These are phyloP conservation scores for Hyaloscypha bicolor DNA, from an alignment of 495 filamentous ascomycete species.

Conservation along the genomic window DNA sequence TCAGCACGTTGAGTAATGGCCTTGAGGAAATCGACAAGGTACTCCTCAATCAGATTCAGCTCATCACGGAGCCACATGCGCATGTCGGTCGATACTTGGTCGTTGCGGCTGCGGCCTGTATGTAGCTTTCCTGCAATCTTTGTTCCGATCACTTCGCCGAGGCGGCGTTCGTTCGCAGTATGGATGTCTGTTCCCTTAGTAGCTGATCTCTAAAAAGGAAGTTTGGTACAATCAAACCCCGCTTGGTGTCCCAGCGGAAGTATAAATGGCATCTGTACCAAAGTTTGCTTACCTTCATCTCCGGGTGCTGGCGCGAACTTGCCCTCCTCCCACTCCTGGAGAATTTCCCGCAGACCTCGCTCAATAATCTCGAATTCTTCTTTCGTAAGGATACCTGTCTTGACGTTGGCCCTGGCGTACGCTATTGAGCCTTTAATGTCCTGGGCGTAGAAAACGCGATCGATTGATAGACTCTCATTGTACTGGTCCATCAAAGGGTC, in stretches of 20 bases:
- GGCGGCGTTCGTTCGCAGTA: conserved; percentile 89
- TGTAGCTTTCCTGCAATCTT: conserved; percentile 56
- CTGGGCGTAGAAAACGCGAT: conserved; percentile 79
- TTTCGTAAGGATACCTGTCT: conserved; percentile 70
- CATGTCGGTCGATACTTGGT: conserved; percentile 94
- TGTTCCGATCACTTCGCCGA: conserved; percentile 88
- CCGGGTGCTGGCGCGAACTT: conserved; percentile 62
- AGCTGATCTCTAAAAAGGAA: conserved; percentile 21
- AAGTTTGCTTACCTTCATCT: conserved; percentile 51
- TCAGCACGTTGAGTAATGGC: conserved; percentile 76
- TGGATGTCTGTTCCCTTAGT: conserved; percentile 57
- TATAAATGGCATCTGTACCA: conserved; percentile 32
- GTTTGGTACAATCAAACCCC: conserved; percentile 23
- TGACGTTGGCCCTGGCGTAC: conserved; percentile 82
- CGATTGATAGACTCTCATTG: conserved; percentile 86
- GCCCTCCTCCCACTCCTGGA: conserved; percentile 70
- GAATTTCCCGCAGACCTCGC: conserved; percentile 68
- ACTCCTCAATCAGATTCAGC: conserved; percentile 69
- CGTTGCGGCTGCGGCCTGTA: conserved; percentile 72
- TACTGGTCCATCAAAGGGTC: conserved; percentile 89
- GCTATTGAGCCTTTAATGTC: conserved; percentile 87
- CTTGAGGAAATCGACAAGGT: conserved; percentile 69
- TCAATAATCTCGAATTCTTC: conserved; percentile 80
- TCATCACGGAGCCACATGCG: conserved; percentile 86
- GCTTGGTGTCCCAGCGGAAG: conserved; percentile 15